phyloP scores from a whole-genome alignment of 1,284 basidiomycete genomes.

The Ceratobasidium sp. region DNA sequence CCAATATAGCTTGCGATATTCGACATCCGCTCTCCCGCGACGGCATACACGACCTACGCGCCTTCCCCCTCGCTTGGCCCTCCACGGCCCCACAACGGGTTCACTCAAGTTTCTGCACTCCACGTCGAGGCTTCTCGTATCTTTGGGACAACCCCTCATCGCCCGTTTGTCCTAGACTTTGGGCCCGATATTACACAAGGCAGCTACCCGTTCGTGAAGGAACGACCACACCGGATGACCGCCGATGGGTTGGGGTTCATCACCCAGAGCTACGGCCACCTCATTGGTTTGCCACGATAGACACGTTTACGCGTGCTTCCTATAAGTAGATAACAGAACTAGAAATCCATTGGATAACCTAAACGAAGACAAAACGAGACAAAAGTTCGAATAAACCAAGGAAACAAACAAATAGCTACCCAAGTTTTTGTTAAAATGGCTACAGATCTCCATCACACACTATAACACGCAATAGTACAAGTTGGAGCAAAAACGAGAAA shows the following conservation, averaged over 20 bases:
- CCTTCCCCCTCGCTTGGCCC: conserved; percentile 12
- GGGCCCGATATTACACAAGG: conserved; percentile 66
- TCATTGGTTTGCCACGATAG: conserved; percentile 8
- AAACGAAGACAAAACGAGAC: background rate
- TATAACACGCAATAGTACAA: conserved; percentile 34
- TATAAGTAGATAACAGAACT: conserved; percentile 4
- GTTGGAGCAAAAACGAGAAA: background rate
- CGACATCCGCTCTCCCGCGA: conserved; percentile 59
- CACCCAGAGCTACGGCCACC: conserved; percentile 29
- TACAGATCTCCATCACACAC: conserved; percentile 39
- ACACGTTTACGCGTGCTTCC: background rate
- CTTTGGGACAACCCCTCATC: conserved; percentile 76
- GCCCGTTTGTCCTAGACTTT: conserved; percentile 81
- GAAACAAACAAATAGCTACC: conserved; percentile 6
- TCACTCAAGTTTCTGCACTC: conserved; percentile 52
- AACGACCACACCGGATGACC: conserved; percentile 7
- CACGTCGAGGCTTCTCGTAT: conserved; percentile 76
- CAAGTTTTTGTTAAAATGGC: background rate
- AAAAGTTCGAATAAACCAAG: background rate
- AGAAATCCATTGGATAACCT: conserved; percentile 1
- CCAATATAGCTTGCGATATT: conserved; percentile 76
- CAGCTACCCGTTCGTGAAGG: conserved; percentile 63
- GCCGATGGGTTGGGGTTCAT: conserved; percentile 17
- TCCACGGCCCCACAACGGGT: conserved; percentile 26
- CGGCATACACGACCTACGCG: conserved; percentile 61